phyloP scores from a whole-genome alignment of 225 moss, liverwort and hornwort species.

The Ulota crispa region DNA sequence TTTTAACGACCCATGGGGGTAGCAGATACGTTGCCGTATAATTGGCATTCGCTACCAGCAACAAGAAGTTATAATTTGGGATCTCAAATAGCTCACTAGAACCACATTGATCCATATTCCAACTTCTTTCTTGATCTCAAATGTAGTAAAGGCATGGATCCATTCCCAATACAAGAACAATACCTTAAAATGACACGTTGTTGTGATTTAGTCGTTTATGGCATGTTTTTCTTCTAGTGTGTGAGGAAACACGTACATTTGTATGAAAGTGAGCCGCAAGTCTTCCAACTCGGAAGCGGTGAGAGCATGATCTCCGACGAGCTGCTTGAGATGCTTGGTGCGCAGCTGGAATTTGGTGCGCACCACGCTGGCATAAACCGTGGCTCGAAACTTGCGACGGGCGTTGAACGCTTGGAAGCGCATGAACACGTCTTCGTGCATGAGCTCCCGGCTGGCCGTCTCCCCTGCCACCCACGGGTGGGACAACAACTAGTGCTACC shows the following conservation, averaged over 20 bases:
- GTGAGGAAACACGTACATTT: constrained; percentile 37
- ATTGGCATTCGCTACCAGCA: no score
- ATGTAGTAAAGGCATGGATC: no score
- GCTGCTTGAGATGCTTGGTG: constrained; percentile 72
- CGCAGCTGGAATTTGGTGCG: constrained; percentile 79
- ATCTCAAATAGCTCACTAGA: no score
- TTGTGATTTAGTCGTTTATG: no score
- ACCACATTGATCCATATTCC: no score
- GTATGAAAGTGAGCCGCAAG: constrained; percentile 63
- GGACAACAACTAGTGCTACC: constrained; percentile 56
- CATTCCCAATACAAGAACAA: no score
- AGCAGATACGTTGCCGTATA: no score
- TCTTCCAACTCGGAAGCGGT: constrained; percentile 58
- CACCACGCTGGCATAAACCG: constrained; percentile 80
- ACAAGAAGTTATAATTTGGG: no score
- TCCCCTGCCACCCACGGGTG: constrained; percentile 86
- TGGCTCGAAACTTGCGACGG: constrained; percentile 81
- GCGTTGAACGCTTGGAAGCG: constrained; percentile 77
- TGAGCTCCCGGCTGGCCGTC: constrained; percentile 62
- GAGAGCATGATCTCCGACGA: constrained; percentile 61
- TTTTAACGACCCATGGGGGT: no score
- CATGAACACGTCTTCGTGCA: constrained; percentile 64
- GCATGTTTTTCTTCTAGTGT: no score
- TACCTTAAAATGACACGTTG: no score
- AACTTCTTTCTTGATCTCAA: no score